Evolutionary conservation across 2,329 filamentous ascomycete species (phyloP).

Genomic region (Neonectria faginata): DNA sequence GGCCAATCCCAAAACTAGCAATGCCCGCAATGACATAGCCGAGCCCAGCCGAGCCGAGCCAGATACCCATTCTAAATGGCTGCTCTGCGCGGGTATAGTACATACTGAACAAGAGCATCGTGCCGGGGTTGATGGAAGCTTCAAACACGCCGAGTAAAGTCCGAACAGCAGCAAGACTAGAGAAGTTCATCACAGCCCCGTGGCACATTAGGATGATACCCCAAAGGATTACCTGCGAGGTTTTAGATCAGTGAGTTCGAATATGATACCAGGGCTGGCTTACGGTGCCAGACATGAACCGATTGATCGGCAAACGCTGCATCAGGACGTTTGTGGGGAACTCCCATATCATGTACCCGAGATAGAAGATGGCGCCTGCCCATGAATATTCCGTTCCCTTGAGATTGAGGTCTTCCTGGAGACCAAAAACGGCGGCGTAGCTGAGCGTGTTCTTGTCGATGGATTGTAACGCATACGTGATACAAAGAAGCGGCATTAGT

Average conservation of each 20-base stretch:
- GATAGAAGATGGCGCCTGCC: constrained; percentile 56
- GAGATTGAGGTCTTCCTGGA: constrained; percentile 52
- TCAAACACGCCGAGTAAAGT: constrained; percentile 33
- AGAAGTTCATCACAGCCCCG: constrained; percentile 21
- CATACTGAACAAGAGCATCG: constrained; percentile 37
- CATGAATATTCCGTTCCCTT: constrained; percentile 53
- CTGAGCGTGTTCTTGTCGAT: constrained; percentile 41
- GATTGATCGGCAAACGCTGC: constrained; percentile 29
- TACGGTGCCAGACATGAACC: constrained; percentile 33
- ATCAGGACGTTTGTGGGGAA: constrained; percentile 48
- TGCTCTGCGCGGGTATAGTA: constrained; percentile 38
- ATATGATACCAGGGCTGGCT: not conserved
- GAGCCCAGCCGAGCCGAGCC: constrained; percentile 33
- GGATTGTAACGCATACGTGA: constrained; percentile 38
- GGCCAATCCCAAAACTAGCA: constrained; percentile 37
- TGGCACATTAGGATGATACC: constrained; percentile 29
- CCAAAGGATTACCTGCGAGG: constrained; percentile 24
- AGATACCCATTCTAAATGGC: constrained; percentile 36
- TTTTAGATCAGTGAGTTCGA: not conserved
- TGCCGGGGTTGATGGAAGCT: constrained; percentile 31
- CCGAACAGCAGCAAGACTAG: constrained; percentile 22
- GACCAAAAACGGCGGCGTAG: constrained; percentile 55
- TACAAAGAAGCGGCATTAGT: constrained; percentile 37
- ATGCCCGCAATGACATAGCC: constrained; percentile 39
- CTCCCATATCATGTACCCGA: constrained; percentile 52